Evolutionary conservation across 2,329 filamentous ascomycete species (phyloP), one percentile per base, ranked within the genome.

Genomic region (Parascedosporium putredinis): DNA sequence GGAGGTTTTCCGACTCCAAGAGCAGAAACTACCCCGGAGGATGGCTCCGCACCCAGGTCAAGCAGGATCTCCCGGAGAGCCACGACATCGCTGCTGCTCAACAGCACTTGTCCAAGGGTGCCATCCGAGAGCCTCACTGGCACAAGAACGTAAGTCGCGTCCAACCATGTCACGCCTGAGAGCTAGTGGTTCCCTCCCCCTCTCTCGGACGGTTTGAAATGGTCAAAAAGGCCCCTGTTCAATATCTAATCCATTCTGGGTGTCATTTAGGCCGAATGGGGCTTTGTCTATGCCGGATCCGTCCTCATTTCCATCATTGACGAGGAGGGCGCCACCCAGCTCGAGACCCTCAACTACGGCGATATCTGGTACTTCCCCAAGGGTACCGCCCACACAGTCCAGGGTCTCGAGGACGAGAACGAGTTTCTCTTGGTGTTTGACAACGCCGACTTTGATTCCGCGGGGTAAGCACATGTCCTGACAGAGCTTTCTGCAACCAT

Each of bases 281-380:
- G 79, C 1, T 76, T 81, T 52, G 71, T 84, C 0, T 82, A 79
- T 47, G 60, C 62, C 1, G 81, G 81, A 4, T 70, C 71, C 2
- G 70, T 84, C 5, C 59, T 78, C 4, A 61, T 84, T 20, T 79
- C 76, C 1, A 78, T 76, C 1, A 79, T 84, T 3, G 76, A 84
- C 53, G 76, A 84, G 58, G 64, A 78, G 29, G 81, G 81, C 27
- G 61, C 71, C 45, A 74, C 76, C 57, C 68, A 78, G 56, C 67
- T 71, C 23, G 73, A 78, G 52, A 73, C 70, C 51, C 72, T 83
- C 10, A 70, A 71, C 45, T 78, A 74, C 44, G 80, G 81, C 14
- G 81, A 84, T 52, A 76, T 83, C 44, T 84, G 80, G 79, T 84
- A 84, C 59, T 83, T 84, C 56, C 81, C 81, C 25, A 81, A 83